Conservation (phyloP, 2,329 filamentous ascomycete genomes). For the Didymellaceae sp. region DNA sequence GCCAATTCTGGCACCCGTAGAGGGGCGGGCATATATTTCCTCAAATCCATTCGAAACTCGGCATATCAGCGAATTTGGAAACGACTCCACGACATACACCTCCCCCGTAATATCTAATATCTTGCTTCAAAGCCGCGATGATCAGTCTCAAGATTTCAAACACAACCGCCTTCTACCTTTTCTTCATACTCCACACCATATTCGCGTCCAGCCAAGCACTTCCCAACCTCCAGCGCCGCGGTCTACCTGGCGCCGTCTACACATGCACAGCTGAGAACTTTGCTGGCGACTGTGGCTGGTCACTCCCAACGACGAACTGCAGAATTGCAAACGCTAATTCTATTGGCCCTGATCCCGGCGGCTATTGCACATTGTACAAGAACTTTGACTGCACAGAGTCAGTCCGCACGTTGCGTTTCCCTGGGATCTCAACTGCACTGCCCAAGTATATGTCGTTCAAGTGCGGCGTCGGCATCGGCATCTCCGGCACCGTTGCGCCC, state of each 20-base stretch:
- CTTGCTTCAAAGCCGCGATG: neutral
- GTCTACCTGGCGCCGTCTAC: conserved; percentile 46
- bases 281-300: conserved; percentile 39
- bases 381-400: conserved; percentile 31
- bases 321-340: conserved; percentile 34
- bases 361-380: conserved; percentile 36
- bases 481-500: conserved; percentile 8
- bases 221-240: conserved; percentile 32
- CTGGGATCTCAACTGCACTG: conserved; percentile 26
- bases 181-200: conserved; percentile 19
- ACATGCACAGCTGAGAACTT: conserved; percentile 40
- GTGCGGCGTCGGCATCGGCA: conserved; percentile 26
- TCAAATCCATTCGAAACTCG: neutral
- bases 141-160: conserved; percentile 2
- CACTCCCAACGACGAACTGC: conserved; percentile 29
- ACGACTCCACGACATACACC: conserved; percentile 10
- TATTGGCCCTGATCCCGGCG: conserved; percentile 42
- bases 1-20: conserved; percentile 3
- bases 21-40: neutral
- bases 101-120: conserved; percentile 15
- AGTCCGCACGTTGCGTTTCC: conserved; percentile 32
- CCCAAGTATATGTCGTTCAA: conserved; percentile 35
- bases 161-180: conserved; percentile 10
- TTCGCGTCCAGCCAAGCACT: conserved; percentile 19
- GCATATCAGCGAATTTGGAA: too few species aligned